Base-by-base conservation (phyloP, 192 early-diverging fungal genomes). In the Dissophora ornata region DNA sequence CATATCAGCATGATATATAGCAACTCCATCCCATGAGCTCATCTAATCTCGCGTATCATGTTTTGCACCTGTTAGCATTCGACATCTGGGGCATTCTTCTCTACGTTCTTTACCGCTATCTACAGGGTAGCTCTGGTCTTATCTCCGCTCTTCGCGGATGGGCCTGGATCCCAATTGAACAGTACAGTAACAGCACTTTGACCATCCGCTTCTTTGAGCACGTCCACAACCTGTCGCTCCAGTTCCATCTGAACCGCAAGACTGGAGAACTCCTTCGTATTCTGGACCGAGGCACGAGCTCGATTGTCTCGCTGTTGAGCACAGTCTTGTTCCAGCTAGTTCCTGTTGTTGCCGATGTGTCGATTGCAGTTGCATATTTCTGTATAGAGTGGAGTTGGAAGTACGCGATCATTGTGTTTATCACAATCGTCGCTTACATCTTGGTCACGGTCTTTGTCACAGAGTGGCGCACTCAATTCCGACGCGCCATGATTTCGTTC, bases 261-360 rank as follows among this genome's bases (percentile, higher is more conserved):
- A 98, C 97, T 0, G 95, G 95, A 45, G 95, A 98, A 73, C 88
- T 98, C 11, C 88, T 99, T 24, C 90, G 97, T 4, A 94, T 98
- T 21, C 85, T 94, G 88, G 92, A 95, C 61, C 86, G 93, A 3
- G 94, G 94, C 29, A 93, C 89, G 1, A 81, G 80, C 49, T 86
- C 87, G 11, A 89, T 96, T 6, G 87, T 92, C 0, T 90, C 89
- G 11, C 80, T 99, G 7, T 66, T 99, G 25, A 88, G 84, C 21
- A 92, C 92, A 25, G 82, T 98, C 22, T 59, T 96, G 12, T 97
- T 98, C 84, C 96, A 98, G 65, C 89, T 99, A 28, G 70, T 97
- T 6, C 97, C 97, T 3, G 90, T 91, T 0, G 79, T 97, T 45
- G 89, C 91, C 26, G 96, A 98, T 75, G 96, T 98, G 75, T 66